These are phyloP conservation scores for Graphilbum fragrans DNA, from an alignment of 2,329 filamentous ascomycete genomes.

Conservation along the genomic window DNA sequence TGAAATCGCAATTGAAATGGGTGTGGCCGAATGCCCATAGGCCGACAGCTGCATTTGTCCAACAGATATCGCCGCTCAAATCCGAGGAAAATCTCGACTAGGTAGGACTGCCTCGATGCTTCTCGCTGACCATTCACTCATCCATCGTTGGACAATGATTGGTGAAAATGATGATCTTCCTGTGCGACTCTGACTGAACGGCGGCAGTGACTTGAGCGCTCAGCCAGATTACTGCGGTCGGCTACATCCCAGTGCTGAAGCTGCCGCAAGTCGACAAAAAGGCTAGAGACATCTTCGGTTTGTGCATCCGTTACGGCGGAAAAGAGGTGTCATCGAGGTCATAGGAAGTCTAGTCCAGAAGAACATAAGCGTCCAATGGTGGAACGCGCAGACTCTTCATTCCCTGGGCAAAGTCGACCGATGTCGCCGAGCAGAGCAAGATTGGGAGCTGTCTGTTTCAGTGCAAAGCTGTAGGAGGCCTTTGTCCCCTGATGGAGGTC, in stretches of 20 bases:
- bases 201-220: constrained; percentile 20
- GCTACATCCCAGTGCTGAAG: constrained; percentile 20
- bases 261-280: constrained; percentile 1
- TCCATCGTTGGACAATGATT: constrained; percentile 28
- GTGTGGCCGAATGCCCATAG: constrained; percentile 39
- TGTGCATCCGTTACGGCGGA: constrained; percentile 17
- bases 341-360: constrained; percentile 22
- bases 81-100: constrained; percentile 26
- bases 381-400: constrained; percentile 4
- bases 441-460: constrained; percentile 27
- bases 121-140: constrained; percentile 18
- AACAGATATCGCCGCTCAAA: constrained; percentile 22
- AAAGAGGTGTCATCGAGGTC: constrained; percentile 24
- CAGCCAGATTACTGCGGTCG: constrained; percentile 28
- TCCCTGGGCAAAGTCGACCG: constrained; percentile 28
- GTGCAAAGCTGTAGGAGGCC: constrained; percentile 25
- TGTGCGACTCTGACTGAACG: constrained; percentile 13
- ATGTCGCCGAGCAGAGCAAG: constrained; percentile 46
- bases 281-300: not conserved
- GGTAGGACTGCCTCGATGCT: constrained; percentile 17
- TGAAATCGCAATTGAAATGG: constrained; percentile 30
- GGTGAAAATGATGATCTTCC: constrained; percentile 24
- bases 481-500: constrained; percentile 43
- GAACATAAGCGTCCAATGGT: constrained; percentile 23
- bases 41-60: constrained; percentile 19